phyloP scores from a whole-genome alignment of 2,329 filamentous ascomycete genomes.

The Penicillium expansum region DNA sequence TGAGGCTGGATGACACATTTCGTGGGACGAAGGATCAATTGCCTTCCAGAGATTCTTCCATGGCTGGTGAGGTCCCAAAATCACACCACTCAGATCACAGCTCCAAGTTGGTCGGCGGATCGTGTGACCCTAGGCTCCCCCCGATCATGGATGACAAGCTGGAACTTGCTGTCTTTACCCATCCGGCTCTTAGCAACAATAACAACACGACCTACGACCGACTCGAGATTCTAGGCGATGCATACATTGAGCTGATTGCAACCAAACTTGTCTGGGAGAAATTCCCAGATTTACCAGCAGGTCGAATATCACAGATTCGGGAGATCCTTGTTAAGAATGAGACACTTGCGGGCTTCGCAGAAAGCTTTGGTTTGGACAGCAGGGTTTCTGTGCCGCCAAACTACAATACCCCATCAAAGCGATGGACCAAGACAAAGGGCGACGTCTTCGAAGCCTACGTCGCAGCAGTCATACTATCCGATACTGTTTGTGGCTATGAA shows the following conservation, averaged over 20 bases:
- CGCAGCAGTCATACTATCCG: conserved; percentile 70
- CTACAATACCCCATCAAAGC: conserved; percentile 46
- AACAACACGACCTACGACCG: conserved; percentile 64
- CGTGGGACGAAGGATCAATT: neutral
- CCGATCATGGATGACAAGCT: conserved; percentile 58
- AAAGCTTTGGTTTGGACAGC: conserved; percentile 67
- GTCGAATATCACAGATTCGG: conserved; percentile 70
- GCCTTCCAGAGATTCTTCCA: neutral
- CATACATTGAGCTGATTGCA: conserved; percentile 75
- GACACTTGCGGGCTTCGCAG: conserved; percentile 68
- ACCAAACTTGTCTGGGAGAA: conserved; percentile 71
- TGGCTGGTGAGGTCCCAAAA: neutral
- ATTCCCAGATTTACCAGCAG: conserved; percentile 64
- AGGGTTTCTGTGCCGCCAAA: conserved; percentile 58
- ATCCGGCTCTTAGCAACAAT: conserved; percentile 50
- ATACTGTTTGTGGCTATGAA: conserved; percentile 60
- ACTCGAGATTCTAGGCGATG: conserved; percentile 86
- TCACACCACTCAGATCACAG: neutral
- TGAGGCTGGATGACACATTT: conserved; percentile 23
- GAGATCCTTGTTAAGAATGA: conserved; percentile 79
- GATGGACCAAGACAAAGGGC: conserved; percentile 70
- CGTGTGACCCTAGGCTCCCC: conserved; percentile 49
- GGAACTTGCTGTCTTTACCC: conserved; percentile 64
- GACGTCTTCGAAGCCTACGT: conserved; percentile 93
- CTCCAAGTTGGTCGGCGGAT: neutral